Evolutionary conservation across 2,329 filamentous ascomycete genomes (phyloP).

Genomic region (Aspergillus carbonarius): DNA sequence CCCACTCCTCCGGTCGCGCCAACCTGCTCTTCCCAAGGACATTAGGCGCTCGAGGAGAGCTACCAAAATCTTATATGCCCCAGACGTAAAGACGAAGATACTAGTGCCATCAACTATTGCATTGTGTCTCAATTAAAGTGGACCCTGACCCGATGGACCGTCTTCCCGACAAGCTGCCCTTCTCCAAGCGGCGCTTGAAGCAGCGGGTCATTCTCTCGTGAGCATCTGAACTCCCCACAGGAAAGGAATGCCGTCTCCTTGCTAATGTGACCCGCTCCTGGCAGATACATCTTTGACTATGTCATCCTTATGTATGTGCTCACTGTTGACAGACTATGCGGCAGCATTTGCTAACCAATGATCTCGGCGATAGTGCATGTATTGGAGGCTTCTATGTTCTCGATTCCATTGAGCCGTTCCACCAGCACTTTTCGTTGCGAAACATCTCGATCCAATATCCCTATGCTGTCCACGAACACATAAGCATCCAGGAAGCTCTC

Average conservation of each 20-base stretch:
- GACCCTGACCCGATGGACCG: slow-evolving; percentile 24
- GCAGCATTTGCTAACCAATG: slow-evolving; percentile 13
- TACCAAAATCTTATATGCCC: not conserved
- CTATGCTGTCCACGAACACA: slow-evolving; percentile 55
- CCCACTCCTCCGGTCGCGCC: not conserved
- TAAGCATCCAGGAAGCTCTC: slow-evolving; percentile 52
- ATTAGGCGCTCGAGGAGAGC: not conserved
- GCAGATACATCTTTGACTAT: slow-evolving; percentile 59
- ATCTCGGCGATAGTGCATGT: slow-evolving; percentile 45
- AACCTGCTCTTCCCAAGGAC: not conserved
- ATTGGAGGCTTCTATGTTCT: slow-evolving; percentile 53
- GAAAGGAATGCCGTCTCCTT: not conserved
- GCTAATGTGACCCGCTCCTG: not conserved
- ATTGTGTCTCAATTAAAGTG: not conserved
- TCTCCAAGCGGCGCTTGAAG: slow-evolving; percentile 53
- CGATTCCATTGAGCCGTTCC: slow-evolving; percentile 55
- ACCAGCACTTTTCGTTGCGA: slow-evolving; percentile 57
- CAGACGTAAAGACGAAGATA: not conserved
- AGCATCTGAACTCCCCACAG: slow-evolving; percentile 25
- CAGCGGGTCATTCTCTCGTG: slow-evolving; percentile 55
- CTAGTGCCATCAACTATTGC: not conserved
- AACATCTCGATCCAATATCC: slow-evolving; percentile 61
- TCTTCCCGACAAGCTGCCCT: slow-evolving; percentile 48
- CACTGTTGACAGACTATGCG: not conserved
- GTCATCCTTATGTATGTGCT: slow-evolving; percentile 55